Evolutionary conservation across 2,329 filamentous ascomycete species (phyloP), one percentile per base, ranked within the genome.

Genomic region (Phaeoacremonium minimum): DNA sequence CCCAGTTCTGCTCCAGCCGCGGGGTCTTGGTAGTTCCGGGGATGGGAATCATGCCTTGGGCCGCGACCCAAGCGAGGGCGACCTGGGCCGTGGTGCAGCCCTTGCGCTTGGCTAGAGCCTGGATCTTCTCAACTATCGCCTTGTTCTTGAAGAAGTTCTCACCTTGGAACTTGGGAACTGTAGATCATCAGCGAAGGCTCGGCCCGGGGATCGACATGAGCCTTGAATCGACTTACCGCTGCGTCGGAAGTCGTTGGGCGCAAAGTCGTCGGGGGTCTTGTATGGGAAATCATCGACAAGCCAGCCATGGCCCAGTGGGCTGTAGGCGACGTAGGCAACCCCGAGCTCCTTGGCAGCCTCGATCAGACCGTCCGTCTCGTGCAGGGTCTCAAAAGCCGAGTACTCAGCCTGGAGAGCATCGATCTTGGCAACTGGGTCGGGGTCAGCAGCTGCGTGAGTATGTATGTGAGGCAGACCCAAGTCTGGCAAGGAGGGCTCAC

Each of bases 301-400:
- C 63, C 65, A 68, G n/a, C 67, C 67, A 20, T 70, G 64, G 2
- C 67, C 67, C 0, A 71, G 47, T 0, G 67, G 67, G 18, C 67
- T 67, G 35, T 66, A 71, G 1, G 67, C 67, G 1, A 70, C 61
- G 31, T 60, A 69, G 0, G 67, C 60, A 0, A 71, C 45, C 2
- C 51, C 59, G 2, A 69, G 45, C 26, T 70, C 65, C 20, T 53
- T 60, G 2, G 56, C 57, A 1, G 65, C 56, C 1, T 66, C 54
- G 17, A 70, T 64, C 4, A 70, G 45, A 3, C 56, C 59, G 22
- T 61, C 45, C 36, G 57, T 57, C 40, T 67, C 62, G 28, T 66
- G 63, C 0, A 65, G 7, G 2, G 60, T 64, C 38, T 66, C 63
- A 35, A 66, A 65, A 1, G 63, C 56, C 0, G 55, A 69, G 47